A percentile compares a stretch with the other conserved stretches of the same genome.
phyloP scores from a whole-genome alignment of 2,329 filamentous ascomycete species.

The Aureobasidium sp. region DNA sequence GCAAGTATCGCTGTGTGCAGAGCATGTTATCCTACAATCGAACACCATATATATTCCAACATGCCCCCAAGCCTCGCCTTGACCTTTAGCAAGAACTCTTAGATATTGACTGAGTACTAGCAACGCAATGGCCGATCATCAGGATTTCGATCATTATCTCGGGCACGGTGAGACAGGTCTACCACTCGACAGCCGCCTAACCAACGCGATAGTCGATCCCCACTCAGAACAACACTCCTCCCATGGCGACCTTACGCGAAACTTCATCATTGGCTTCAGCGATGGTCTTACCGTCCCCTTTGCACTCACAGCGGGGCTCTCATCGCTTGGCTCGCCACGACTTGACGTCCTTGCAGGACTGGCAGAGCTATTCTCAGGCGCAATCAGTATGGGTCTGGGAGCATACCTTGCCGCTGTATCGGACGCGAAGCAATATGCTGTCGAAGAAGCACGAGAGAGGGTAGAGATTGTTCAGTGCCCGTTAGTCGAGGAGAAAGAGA shows the following conservation, averaged over 20 bases:
- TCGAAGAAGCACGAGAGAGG: slow-evolving; percentile 42
- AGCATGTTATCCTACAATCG: too few relatives aligned
- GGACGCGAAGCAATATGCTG: slow-evolving; percentile 59
- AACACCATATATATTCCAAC: too few relatives aligned
- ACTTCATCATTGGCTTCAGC: slow-evolving; percentile 79
- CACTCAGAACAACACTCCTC: too few relatives aligned
- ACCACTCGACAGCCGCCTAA: too few relatives aligned
- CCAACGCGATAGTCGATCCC: too few relatives aligned
- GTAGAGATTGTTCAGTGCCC: neutral
- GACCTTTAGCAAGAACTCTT: too few relatives aligned
- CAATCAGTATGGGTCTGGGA: slow-evolving; percentile 82
- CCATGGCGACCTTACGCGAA: slow-evolving; percentile 40
- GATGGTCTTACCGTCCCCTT: slow-evolving; percentile 75
- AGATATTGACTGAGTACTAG: too few relatives aligned
- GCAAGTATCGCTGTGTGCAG: too few relatives aligned
- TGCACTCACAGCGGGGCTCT: slow-evolving; percentile 65
- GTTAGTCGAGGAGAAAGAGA: neutral
- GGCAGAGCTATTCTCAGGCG: slow-evolving; percentile 79
- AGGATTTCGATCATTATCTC: too few relatives aligned
- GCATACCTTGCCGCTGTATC: slow-evolving; percentile 74
- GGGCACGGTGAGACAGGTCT: too few relatives aligned
- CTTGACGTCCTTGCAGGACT: slow-evolving; percentile 66
- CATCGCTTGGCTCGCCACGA: slow-evolving; percentile 44
- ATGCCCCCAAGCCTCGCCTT: too few relatives aligned
- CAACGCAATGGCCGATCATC: too few relatives aligned